phyloP scores from a whole-genome alignment of 352 stramenopile genomes.

The Globisporangium spinosum region DNA sequence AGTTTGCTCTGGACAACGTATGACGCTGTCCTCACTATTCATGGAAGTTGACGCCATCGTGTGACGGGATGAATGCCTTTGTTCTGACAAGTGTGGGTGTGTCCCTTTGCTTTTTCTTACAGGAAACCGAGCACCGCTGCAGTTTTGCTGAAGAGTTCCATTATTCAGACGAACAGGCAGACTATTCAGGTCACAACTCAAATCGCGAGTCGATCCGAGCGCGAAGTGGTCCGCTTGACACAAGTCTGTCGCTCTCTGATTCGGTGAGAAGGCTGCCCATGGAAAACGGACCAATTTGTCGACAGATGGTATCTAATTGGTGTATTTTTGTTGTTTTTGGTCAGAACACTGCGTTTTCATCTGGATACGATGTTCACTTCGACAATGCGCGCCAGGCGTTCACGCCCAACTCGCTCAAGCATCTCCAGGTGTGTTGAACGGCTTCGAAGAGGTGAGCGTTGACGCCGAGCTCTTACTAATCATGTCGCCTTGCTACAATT shows the following conservation, averaged over 20 bases:
- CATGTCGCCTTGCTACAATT: neutral
- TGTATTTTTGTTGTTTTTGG: neutral
- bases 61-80: neutral
- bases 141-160: neutral
- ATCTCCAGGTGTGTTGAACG: slow-evolving; percentile 43
- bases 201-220: neutral
- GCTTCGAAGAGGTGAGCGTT: neutral
- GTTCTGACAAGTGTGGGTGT: neutral
- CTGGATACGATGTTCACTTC: slow-evolving; percentile 66
- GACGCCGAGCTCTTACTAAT: neutral
- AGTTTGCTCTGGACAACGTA: slow-evolving; percentile 42
- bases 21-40: neutral
- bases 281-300: neutral
- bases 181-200: neutral
- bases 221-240: slow-evolving; percentile 4
- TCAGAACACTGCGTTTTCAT: slow-evolving; percentile 55
- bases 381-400: slow-evolving; percentile 43
- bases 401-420: slow-evolving; percentile 69
- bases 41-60: too few relatives aligned
- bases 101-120: neutral
- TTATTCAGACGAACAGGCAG: neutral
- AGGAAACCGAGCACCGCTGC: neutral
- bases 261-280: slow-evolving; percentile 16
- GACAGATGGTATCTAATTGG: neutral
- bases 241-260: slow-evolving; percentile 29